Evolutionary conservation across 306 rosid genomes (phyloP).

Genomic region (Gynostemma pentaphyllum): DNA sequence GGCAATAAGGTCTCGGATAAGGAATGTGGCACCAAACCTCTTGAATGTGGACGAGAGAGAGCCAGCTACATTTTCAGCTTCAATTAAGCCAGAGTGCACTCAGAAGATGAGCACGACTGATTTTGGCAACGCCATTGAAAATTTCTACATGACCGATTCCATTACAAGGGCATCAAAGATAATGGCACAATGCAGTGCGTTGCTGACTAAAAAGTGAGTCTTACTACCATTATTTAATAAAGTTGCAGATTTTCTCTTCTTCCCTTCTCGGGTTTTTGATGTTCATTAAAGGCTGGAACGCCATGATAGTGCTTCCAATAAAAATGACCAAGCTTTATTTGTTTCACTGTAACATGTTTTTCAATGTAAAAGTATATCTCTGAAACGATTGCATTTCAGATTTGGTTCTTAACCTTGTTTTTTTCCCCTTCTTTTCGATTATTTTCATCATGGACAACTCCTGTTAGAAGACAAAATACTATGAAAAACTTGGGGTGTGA

Average conservation of each 20-base stretch:
- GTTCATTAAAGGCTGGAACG: conserved; percentile 23
- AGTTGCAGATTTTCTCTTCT: conserved; percentile 13
- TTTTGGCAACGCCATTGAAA: conserved; percentile 52
- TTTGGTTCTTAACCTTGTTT: conserved; percentile 1
- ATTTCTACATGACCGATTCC: conserved; percentile 96
- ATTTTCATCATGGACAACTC: not conserved
- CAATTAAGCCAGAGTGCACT: conserved; percentile 46
- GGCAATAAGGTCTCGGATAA: conserved; percentile 54
- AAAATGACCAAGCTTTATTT: conserved; percentile 17
- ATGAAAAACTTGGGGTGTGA: no score
- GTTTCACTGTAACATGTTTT: conserved; percentile 19
- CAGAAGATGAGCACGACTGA: conserved; percentile 38
- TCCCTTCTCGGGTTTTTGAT: not conserved
- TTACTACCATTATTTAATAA: conserved; percentile 25
- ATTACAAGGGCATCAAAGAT: conserved; percentile 97
- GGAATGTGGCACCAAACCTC: conserved; percentile 81
- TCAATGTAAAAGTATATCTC: conserved; percentile 27
- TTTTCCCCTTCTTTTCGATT: not conserved
- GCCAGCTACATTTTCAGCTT: conserved; percentile 57
- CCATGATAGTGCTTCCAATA: conserved; percentile 36
- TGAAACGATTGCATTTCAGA: not conserved
- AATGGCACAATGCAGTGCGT: conserved; percentile 97
- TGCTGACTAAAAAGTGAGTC: conserved; percentile 63
- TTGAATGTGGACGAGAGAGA: conserved; percentile 64
- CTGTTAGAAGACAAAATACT: not conserved